These are phyloP conservation scores for Trichaptum fuscoviolaceum DNA, from an alignment of 768 basidiomycete genomes.

Conservation along the genomic window DNA sequence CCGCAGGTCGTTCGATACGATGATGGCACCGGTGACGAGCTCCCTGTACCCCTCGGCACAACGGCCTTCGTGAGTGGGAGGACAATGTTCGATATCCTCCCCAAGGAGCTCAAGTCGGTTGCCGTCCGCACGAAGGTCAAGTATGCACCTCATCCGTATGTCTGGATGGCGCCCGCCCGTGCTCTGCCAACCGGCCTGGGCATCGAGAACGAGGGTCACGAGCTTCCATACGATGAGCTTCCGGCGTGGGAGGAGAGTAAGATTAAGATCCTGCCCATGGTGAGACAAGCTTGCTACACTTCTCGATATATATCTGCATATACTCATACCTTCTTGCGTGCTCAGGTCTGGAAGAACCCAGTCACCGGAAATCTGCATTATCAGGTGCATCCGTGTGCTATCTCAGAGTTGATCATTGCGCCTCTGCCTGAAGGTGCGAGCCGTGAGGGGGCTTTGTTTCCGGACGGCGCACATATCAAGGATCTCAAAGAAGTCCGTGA, in stretches of 20 bases:
- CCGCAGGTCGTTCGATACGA: constrained; percentile 70
- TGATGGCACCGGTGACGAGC: constrained; percentile 82
- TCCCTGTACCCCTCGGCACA: constrained; percentile 78
- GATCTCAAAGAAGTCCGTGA: constrained; percentile 69
- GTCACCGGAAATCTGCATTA: constrained; percentile 78
- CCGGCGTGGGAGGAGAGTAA: constrained; percentile 79
- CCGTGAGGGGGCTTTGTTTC: constrained; percentile 66
- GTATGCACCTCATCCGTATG: constrained; percentile 84
- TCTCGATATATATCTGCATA: constrained; percentile 7
- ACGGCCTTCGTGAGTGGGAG: constrained; percentile 80
- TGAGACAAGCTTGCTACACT: constrained; percentile 20
- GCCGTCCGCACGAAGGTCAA: constrained; percentile 71
- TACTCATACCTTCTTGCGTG: not conserved
- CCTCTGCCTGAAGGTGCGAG: constrained; percentile 60
- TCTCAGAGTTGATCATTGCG: constrained; percentile 59
- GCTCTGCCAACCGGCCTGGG: constrained; percentile 78
- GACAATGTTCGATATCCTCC: constrained; percentile 79
- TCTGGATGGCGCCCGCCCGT: constrained; percentile 82
- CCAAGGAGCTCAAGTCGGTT: constrained; percentile 66
- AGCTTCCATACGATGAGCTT: constrained; percentile 60
- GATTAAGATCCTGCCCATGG: constrained; percentile 67
- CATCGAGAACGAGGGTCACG: constrained; percentile 72
- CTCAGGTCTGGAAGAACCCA: constrained; percentile 88
- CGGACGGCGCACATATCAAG: constrained; percentile 73
- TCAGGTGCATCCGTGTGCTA: constrained; percentile 86